Base-by-base conservation (phyloP, 768 basidiomycete genomes). In the Russula earlei region DNA sequence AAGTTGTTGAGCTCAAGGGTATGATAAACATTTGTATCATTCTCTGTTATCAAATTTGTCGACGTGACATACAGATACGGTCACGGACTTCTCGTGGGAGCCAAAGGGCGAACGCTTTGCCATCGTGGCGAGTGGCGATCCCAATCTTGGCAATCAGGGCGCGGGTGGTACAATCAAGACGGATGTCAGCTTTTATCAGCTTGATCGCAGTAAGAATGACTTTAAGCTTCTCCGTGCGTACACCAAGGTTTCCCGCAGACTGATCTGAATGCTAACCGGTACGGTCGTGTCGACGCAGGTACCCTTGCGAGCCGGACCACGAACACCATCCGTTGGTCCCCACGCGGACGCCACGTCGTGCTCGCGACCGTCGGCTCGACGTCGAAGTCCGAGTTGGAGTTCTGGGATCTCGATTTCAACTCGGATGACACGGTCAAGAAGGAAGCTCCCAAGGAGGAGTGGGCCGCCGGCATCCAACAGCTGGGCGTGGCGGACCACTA, bases 1-100 rank as follows among this genome's bases (percentile, higher is more conserved):
- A 99, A 69, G 93, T 96, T 37, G 84, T 98, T 50, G 96, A 99
- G 71, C 77, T 95, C 49, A 99, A 98, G 78, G 94, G 92, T 92
- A 41, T 10, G 47, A 33, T 47, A 56, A 46, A 56, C n/a, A n/a
- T n/a, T 31, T 37, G 10, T 20, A 17, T 3, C 43, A 25, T 36
- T 37, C 27, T 1, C 4, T 12, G 43, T 53, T n/a, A n/a, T n/a
- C n/a, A n/a, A 27, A 60, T 59, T 64, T 44, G 14, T 51, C 17
- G 55, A 38, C 66, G 92, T 24, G 24, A 11, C 27, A 3, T 31
- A 24, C 47, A 58, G 95, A 97, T 70, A 83, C 91, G 36, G 95
- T 95, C 37, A 85, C 84, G 51, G 92, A 95, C 65, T 98, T 99
- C 70, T 91, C 92, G 44, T 98, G 96, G 96, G 96, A 98, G 70